These are phyloP conservation scores for Raffaelea arxii DNA, from an alignment of 2,329 filamentous ascomycete genomes.

Conservation along the genomic window DNA sequence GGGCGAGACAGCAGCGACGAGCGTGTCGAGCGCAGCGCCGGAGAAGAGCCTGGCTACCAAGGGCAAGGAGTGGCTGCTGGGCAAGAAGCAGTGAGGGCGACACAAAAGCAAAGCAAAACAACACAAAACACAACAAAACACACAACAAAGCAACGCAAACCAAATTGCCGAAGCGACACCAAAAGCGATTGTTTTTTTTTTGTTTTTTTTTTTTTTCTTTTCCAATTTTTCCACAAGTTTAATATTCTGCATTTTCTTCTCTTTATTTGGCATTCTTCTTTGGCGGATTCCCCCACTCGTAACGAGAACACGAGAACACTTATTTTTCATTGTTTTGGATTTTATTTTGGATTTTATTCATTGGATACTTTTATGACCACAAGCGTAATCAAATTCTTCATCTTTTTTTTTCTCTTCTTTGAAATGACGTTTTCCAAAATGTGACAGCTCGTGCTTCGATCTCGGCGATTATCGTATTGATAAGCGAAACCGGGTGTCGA, in stretches of 20 bases:
- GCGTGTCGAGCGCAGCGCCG: slow-evolving; percentile 8
- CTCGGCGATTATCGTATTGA: too few relatives aligned
- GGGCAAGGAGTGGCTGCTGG: slow-evolving; percentile 39
- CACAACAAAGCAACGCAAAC: too few relatives aligned
- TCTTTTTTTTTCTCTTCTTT: not conserved
- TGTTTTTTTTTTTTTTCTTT: not conserved
- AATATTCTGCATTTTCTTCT: too few relatives aligned
- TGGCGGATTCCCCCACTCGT: not conserved
- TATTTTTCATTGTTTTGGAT: not conserved
- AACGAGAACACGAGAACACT: too few relatives aligned
- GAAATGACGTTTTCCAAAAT: too few relatives aligned
- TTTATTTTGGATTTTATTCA: not conserved
- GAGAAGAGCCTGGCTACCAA: slow-evolving; percentile 26
- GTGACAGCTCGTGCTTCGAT: too few relatives aligned
- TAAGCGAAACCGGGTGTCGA: too few relatives aligned
- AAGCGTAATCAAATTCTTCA: not conserved
- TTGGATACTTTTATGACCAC: not conserved
- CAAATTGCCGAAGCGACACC: too few relatives aligned
- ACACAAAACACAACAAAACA: not conserved
- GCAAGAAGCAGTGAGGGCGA: slow-evolving; percentile 29
- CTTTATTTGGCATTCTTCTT: not conserved
- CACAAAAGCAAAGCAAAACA: not conserved
- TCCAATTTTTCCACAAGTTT: too few relatives aligned
- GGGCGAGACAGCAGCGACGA: slow-evolving; percentile 1
- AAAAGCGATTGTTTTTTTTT: not conserved